Conservation (phyloP, 1,284 basidiomycete species). For the Abortiporus biennis region DNA sequence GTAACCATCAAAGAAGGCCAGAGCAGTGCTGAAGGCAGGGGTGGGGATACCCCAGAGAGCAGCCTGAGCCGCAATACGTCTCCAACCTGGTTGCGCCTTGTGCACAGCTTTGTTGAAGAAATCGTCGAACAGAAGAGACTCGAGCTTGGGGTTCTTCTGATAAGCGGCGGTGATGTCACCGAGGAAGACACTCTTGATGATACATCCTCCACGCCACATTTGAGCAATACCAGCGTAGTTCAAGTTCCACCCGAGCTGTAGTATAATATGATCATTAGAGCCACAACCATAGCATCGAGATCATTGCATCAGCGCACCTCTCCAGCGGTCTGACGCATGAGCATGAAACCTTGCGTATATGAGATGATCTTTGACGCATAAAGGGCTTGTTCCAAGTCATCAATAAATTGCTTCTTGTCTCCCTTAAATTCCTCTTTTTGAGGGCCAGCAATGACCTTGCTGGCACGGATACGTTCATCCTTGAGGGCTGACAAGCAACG, state of each 20-base stretch:
- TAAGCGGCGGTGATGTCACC: slow-evolving; percentile 92
- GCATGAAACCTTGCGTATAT: slow-evolving; percentile 99
- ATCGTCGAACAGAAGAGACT: slow-evolving; percentile 93
- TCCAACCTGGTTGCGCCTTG: slow-evolving; percentile 96
- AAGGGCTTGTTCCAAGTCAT: slow-evolving; percentile 97
- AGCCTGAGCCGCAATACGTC: slow-evolving; percentile 94
- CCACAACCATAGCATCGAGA: slow-evolving; percentile 4
- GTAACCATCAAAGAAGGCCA: slow-evolving; percentile 99
- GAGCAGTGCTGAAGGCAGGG: slow-evolving; percentile 92
- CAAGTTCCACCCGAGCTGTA: slow-evolving; percentile 70
- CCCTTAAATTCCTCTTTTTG: slow-evolving; percentile 92
- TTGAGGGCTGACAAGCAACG: slow-evolving; percentile 98
- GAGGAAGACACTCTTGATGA: slow-evolving; percentile 98
- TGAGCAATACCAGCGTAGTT: slow-evolving; percentile 96
- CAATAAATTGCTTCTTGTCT: slow-evolving; percentile 98
- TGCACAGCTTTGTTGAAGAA: slow-evolving; percentile 98
- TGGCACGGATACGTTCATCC: slow-evolving; percentile 92
- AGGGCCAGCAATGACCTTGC: slow-evolving; percentile 87
- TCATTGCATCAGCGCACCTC: slow-evolving; percentile 66
- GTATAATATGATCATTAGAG: slow-evolving; percentile 13
- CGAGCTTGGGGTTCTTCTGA: slow-evolving; percentile 80
- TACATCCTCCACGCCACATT: slow-evolving; percentile 99
- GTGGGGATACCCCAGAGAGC: slow-evolving; percentile 97
- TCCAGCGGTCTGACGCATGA: slow-evolving; percentile 97
- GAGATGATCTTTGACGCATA: slow-evolving; percentile 99